Base-by-base conservation (phyloP, 2,329 filamentous ascomycete species). In the Aspergillus niger region DNA sequence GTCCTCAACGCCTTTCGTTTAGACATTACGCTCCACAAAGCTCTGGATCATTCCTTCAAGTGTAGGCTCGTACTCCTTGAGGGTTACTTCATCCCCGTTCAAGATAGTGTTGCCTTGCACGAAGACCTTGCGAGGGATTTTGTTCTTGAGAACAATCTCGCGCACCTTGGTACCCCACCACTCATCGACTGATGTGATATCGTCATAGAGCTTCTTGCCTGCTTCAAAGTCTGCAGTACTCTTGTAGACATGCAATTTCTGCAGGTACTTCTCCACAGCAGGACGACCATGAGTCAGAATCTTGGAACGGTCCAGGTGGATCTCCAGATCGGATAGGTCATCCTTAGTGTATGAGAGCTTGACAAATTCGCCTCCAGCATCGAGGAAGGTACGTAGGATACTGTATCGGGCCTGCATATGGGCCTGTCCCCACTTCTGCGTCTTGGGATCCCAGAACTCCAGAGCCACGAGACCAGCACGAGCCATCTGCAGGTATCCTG, bases 381-480 rank as follows among this genome's bases (percentile, higher is more conserved):
- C 85, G 17, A 97, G 84, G 84, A 97, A 93, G 72, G 78, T 79
- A 17, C 77, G 77, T 57, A 97, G 81, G 70, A 97, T 97, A 55
- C 89, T 91, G 79, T 92, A 97, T 10, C 93, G 90, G 22, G 92
- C 93, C 77, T 96, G 92, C 78, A 92, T 96, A 74, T 97, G 92
- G 65, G 90, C 86, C 77, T 97, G 93, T 8, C 93, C 93, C 93
- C 93, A 97, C 80, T 96, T 97, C 66, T 88, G 83, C 69, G 85
- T 88, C 80, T 93, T 93, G 5, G 92, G 92, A 71, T 97, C 92
- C 92, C 92, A 98, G 83, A 95, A 92, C 74, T 98, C 94, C 22
- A 98, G 84, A 1, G 93, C 90, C 5, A 88, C 86, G 48, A 99
- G 82, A 62, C 95, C 95, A n/a, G 92, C 92, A 39, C 93, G 87